Evolutionary conservation across 2,329 filamentous ascomycete genomes (phyloP).

Genomic region (Aspergillus tamarii): DNA sequence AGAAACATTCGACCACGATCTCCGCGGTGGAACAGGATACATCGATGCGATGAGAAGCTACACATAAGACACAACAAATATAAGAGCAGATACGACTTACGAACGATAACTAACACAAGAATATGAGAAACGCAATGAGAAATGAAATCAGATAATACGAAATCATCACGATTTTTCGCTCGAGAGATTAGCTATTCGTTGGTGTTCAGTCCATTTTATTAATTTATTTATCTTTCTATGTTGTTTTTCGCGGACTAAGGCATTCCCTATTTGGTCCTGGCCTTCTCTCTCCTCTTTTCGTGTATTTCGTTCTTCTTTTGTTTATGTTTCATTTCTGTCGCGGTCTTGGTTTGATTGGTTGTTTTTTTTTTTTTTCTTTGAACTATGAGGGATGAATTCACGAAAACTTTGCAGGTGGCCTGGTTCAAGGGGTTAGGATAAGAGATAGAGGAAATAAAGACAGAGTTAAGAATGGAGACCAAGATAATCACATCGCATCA

Average conservation of each 20-base stretch:
- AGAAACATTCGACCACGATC: conserved; percentile 78
- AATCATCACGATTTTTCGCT: not conserved
- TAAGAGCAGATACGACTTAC: not conserved
- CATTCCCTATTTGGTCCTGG: conserved; percentile 5
- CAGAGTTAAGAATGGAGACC: not conserved
- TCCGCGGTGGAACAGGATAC: conserved; percentile 79
- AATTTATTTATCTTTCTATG: not conserved
- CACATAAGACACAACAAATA: conserved; percentile 31
- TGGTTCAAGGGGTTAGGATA: not conserved
- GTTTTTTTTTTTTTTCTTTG: not conserved
- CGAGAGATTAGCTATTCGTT: not conserved
- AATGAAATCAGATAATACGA: not conserved
- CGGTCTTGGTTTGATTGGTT: not conserved
- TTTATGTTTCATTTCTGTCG: not conserved
- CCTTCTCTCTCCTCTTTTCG: conserved; percentile 4
- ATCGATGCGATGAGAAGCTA: conserved; percentile 85
- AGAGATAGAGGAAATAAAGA: conserved; percentile 4
- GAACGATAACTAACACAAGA: not conserved
- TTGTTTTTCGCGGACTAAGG: not conserved
- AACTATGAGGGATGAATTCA: not conserved
- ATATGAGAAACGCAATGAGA: not conserved
- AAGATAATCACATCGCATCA: not conserved
- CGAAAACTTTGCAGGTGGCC: not conserved
- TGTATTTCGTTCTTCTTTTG: not conserved
- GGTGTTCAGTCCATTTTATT: not conserved